Evolutionary conservation across 202 grass and related monocot genomes (phyloP), one percentile per base, ranked within the genome.

Genomic region (Carex arenaria): DNA sequence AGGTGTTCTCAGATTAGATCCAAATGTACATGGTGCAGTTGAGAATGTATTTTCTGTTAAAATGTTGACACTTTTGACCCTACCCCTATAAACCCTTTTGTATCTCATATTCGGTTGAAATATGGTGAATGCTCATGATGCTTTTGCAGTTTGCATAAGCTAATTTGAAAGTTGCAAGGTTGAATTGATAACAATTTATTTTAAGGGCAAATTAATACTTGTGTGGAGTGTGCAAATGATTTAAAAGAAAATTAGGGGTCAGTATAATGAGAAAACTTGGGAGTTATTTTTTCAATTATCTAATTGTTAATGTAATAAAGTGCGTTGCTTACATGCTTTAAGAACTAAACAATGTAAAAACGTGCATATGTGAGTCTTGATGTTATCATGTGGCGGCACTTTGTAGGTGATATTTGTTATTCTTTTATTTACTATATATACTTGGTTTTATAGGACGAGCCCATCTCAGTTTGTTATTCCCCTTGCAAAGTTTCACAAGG

Each of bases 391-490:
- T 76, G 51, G 26, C 57, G 51, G 26, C 49, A 71, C 40, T 12
- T 69, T 36, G 8, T 76, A n/a, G 14, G 28, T 56, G 15, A 76
- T 76, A 76, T 57, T 36, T 34, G 72, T 77, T 32, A 34, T 57
- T 36, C 28, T 34, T 77, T 76, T 10, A 36, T 77, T 77, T 32
- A 36, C 52, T 57, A 61, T 23, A 13, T 74, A 23, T 67, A 3
- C 61, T 43, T 73, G 23, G 71, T 20, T 84, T 61, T 82, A 69
- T 77, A 99, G 96, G 88, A 94, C 93, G 30, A 95, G 96, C 23
- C 96, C 91, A 8, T 96, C 87, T 17, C 89, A 94, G 26, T 99
- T 99, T 91, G 88, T 96, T 66, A 92, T 99, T 83, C 93, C 91
- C 72, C 56, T 99, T 52, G 84, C 85, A 79, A 94, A 88, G 71